Evolutionary conservation across 2,329 filamentous ascomycete genomes (phyloP).

Genomic region (Alternaria postmessia): DNA sequence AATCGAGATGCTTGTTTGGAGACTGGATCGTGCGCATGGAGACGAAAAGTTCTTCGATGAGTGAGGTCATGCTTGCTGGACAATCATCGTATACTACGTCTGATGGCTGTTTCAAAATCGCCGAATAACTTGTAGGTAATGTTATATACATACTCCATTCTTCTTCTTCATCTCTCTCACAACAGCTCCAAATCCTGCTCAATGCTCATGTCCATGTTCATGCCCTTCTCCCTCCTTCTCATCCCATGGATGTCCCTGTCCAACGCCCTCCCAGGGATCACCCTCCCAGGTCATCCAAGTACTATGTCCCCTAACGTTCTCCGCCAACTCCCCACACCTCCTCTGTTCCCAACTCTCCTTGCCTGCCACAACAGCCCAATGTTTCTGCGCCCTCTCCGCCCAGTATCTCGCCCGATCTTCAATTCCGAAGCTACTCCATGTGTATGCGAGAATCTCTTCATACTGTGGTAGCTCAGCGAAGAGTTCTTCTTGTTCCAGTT

Average conservation of each 20-base stretch:
- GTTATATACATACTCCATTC: background rate
- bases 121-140: background rate
- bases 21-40: slow-evolving; percentile 3
- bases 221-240: slow-evolving; percentile 6
- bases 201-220: slow-evolving; percentile 13
- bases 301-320: slow-evolving; percentile 33
- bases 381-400: slow-evolving; percentile 34
- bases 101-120: background rate
- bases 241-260: slow-evolving; percentile 20
- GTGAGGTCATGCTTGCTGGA: background rate
- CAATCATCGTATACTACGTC: too few relatives aligned
- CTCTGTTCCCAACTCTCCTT: slow-evolving; percentile 36
- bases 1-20: slow-evolving; percentile 10
- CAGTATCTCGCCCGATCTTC: slow-evolving; percentile 39
- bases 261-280: slow-evolving; percentile 29
- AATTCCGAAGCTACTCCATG: slow-evolving; percentile 37
- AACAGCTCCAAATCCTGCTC: background rate
- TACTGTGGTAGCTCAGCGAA: slow-evolving; percentile 35
- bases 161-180: background rate
- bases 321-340: slow-evolving; percentile 31
- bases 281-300: slow-evolving; percentile 40
- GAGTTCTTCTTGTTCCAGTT: slow-evolving; percentile 40
- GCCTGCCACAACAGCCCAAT: slow-evolving; percentile 39
- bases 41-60: slow-evolving; percentile 13
- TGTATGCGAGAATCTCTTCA: slow-evolving; percentile 46